Conservation (phyloP, 192 early-diverging fungal genomes). For the Mortierella hygrophila region DNA sequence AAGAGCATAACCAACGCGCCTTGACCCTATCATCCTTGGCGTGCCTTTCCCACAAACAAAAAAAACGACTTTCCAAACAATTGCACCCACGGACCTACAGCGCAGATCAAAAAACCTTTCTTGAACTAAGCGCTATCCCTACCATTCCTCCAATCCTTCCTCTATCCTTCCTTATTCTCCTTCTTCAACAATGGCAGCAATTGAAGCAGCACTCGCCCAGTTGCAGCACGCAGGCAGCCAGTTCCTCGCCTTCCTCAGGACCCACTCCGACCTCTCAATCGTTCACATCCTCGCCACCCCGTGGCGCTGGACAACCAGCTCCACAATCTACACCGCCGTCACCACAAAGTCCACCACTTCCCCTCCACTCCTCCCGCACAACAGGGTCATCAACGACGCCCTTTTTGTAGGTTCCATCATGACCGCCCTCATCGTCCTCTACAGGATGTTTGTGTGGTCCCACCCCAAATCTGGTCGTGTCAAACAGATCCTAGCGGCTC, state of each 20-base stretch:
- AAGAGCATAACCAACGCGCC: background rate
- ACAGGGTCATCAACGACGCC: background rate
- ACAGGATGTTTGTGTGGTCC: constrained; percentile 13
- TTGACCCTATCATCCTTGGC: background rate
- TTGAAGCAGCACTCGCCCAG: background rate
- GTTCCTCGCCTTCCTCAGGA: background rate
- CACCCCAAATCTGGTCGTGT: constrained; percentile 10
- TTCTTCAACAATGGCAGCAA: background rate
- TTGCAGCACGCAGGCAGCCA: background rate
- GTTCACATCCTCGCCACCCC: background rate
- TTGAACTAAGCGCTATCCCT: background rate
- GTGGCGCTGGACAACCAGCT: background rate
- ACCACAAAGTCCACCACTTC: background rate
- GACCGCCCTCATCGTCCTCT: constrained; percentile 15
- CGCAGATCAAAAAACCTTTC: background rate
- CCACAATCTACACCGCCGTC: constrained; percentile 11
- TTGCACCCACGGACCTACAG: background rate
- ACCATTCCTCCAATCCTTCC: background rate
- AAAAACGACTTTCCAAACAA: too few species aligned
- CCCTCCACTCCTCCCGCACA: background rate
- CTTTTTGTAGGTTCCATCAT: constrained; percentile 2
- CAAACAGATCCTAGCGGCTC: constrained; percentile 27
- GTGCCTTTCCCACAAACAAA: background rate
- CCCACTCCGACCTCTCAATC: background rate
- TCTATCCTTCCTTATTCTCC: background rate